Evolutionary conservation across 2,329 filamentous ascomycete genomes (phyloP), one percentile per base, ranked within the genome.

Genomic region (Cladosporium sp.): DNA sequence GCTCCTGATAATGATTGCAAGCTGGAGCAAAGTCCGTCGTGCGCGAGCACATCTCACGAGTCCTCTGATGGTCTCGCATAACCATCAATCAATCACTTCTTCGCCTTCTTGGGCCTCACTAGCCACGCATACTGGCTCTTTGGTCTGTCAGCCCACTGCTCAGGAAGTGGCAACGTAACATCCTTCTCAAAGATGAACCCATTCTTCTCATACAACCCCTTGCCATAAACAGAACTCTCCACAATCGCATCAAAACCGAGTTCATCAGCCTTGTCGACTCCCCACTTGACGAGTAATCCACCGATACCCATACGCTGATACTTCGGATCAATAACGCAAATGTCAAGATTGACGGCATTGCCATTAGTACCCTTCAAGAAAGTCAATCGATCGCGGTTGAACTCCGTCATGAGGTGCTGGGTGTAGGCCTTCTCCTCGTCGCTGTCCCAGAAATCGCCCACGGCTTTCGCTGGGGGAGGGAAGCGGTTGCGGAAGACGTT

Each of bases 191-290:
- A 70, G 6, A 65, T 60, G 50, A 67, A 72, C 11, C 69, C 69
- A 55, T 70, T 62, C 66, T 70, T 70, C 64, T 67, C 62, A 42
- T 72, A 72, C 45, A 69, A 54, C 1, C 66, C 63, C 51, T 65
- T 68, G 9, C 68, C 69, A 58, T 55, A 67, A 17, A 62, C 52
- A 22, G 65, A 67, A 51, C 66, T 68, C 63, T 72, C 69, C 34
- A 72, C 69, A 9, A 70, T 63, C 19, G 68, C 63, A 39, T 67
- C 65, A 7, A 69, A 58, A 0, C 65, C 67, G 38, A 67, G 30
- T 45, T 66, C 59, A 55, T 72, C 69, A 12, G 69, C 69, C 55
- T 65, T 67, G 3, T 61, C 50, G 3, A 62, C 59, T 14, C 69
- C 69, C 69, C 69, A 72, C 45, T 63, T 51, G 4, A 71, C 67